These are phyloP conservation scores for Cercophora scortea DNA, from an alignment of 495 filamentous ascomycete species.

Conservation along the genomic window DNA sequence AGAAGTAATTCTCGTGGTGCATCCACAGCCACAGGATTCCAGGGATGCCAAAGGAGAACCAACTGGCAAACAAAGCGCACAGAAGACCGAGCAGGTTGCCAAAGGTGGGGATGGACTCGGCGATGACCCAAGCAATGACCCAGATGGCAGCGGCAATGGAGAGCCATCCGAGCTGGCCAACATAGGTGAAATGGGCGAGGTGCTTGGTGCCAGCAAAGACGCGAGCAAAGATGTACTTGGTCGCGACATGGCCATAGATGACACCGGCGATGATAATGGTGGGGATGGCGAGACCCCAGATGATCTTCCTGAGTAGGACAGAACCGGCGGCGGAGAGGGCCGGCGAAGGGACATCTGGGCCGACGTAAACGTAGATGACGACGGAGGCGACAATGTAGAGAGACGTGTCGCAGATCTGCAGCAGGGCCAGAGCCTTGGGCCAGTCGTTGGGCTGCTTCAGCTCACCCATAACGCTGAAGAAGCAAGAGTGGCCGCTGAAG, in stretches of 20 bases:
- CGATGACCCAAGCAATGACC: conserved; percentile 53
- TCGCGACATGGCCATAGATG: conserved; percentile 44
- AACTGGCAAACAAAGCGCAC: conserved; percentile 41
- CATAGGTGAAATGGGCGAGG: conserved; percentile 4
- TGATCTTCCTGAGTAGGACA: conserved; percentile 40
- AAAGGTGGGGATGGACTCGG: conserved; percentile 53
- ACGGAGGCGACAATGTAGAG: conserved; percentile 13
- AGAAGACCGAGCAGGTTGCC: conserved; percentile 40
- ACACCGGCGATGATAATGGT: conserved; percentile 57
- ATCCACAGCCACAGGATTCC: conserved; percentile 47
- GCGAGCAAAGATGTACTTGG: conserved; percentile 51
- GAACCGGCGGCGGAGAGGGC: conserved; percentile 14
- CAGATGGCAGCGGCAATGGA: conserved; percentile 43
- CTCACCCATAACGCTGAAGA: conserved; percentile 15
- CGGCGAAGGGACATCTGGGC: conserved; percentile 40
- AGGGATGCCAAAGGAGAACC: conserved; percentile 46
- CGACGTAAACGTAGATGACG: conserved; percentile 54
- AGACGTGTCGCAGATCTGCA: conserved; percentile 10
- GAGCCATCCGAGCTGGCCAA: conserved; percentile 31
- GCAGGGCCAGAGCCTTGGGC: conserved; percentile 12
- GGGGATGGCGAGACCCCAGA: conserved; percentile 60
- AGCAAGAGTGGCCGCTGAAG: conserved; percentile 18
- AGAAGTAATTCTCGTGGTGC: conserved; percentile 34
- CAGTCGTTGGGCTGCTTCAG: conserved; percentile 14
- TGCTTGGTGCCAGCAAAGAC: conserved; percentile 30